phyloP scores from a whole-genome alignment of 148 eudicot genomes.

The Heliosperma pusillum region DNA sequence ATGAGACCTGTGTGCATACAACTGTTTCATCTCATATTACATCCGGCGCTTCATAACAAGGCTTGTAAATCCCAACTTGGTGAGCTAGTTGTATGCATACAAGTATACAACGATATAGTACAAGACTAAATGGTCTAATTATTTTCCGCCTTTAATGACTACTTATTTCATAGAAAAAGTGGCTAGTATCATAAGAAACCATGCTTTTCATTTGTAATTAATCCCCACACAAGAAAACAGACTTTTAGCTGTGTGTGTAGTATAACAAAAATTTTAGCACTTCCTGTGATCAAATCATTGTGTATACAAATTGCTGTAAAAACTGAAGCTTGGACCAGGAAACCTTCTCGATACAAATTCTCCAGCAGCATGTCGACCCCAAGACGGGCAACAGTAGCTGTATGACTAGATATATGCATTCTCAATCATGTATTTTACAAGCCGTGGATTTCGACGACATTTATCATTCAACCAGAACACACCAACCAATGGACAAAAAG shows the following conservation, averaged over 20 bases:
- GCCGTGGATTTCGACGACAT: neutral
- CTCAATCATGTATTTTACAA: conserved; percentile 19
- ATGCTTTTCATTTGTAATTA: neutral
- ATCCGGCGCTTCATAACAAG: too few species aligned
- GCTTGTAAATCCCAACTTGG: too few species aligned
- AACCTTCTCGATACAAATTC: neutral
- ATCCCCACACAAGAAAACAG: neutral
- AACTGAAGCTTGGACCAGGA: neutral
- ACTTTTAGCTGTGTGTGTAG: neutral
- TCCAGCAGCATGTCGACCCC: neutral
- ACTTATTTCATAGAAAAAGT: neutral
- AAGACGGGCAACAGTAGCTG: neutral
- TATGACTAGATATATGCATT: conserved; percentile 7
- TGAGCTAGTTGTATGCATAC: too few species aligned
- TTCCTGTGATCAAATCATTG: neutral
- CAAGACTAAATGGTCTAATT: too few species aligned
- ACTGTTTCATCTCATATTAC: too few species aligned
- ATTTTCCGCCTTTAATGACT: neutral
- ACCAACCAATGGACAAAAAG: conserved; percentile 12
- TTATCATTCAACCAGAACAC: neutral
- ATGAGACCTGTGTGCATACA: too few species aligned
- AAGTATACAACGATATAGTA: too few species aligned
- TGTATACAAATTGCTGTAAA: neutral
- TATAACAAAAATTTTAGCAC: neutral
- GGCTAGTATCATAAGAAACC: neutral